Evolutionary conservation across 805 yeast species (phyloP).

Genomic region (Yamadazyma nakazawae): DNA sequence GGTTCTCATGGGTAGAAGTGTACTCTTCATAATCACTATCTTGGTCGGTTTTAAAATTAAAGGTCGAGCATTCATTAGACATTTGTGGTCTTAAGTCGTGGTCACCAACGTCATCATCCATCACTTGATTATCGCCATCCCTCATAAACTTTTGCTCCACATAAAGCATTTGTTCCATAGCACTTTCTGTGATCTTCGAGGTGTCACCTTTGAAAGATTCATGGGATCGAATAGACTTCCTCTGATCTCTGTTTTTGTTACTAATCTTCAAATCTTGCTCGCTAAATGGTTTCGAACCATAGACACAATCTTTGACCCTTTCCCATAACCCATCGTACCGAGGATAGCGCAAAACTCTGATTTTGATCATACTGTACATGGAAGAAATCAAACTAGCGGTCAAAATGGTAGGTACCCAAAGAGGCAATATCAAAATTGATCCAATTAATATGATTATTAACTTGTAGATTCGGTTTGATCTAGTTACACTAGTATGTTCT

Average conservation of each 20-base stretch:
- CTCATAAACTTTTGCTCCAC: conserved; percentile 31
- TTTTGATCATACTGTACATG: conserved; percentile 38
- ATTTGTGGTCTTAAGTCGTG: conserved; percentile 1
- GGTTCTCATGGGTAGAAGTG: conserved; percentile 11
- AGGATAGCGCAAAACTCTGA: conserved; percentile 25
- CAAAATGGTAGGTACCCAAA: conserved; percentile 50
- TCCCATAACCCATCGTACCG: conserved; percentile 30
- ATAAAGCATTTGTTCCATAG: conserved; percentile 36
- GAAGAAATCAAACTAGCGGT: conserved; percentile 33
- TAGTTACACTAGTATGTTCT: conserved; percentile 36
- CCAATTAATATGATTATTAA: conserved; percentile 20
- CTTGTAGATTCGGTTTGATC: conserved; percentile 25
- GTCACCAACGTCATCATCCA: conserved; percentile 14
- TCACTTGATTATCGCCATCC: conserved; percentile 10
- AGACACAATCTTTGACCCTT: conserved; percentile 30
- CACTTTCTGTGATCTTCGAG: conserved; percentile 32
- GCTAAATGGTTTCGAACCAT: conserved; percentile 27
- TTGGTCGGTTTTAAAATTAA: conserved; percentile 8
- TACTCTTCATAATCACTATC: conserved; percentile 16
- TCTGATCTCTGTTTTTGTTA: conserved; percentile 23
- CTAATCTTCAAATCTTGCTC: conserved; percentile 32
- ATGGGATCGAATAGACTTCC: conserved; percentile 24
- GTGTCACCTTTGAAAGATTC: conserved; percentile 43
- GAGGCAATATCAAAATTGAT: conserved; percentile 36
- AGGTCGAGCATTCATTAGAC: conserved; percentile 1